phyloP scores from a whole-genome alignment of 75 land plant genomes.

The Selaginella tamariscina region DNA sequence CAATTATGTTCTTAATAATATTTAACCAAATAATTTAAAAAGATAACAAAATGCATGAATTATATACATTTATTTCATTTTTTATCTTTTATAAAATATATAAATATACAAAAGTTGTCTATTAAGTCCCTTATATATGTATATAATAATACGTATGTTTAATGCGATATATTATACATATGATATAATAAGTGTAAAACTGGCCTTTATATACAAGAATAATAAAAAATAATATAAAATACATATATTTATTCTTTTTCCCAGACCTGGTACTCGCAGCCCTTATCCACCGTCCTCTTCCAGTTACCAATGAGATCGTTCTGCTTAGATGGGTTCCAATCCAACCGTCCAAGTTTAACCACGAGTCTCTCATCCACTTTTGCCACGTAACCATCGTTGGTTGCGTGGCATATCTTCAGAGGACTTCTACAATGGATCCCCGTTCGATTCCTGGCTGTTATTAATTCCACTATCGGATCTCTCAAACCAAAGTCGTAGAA shows the following conservation, averaged over 20 bases:
- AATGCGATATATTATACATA: too few relatives aligned
- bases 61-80: too few relatives aligned
- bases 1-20: too few relatives aligned
- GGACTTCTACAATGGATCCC: conserved; percentile 62
- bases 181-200: too few relatives aligned
- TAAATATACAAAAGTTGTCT: too few relatives aligned
- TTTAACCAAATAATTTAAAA: too few relatives aligned
- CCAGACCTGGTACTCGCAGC: conserved; percentile 58
- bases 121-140: too few relatives aligned
- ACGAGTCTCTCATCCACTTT: conserved; percentile 38
- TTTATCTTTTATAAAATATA: too few relatives aligned
- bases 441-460: conserved; percentile 44
- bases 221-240: background rate
- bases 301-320: conserved; percentile 52
- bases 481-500: conserved; percentile 64
- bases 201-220: too few relatives aligned
- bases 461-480: conserved; percentile 49
- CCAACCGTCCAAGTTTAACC: conserved; percentile 54
- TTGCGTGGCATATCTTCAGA: conserved; percentile 54
- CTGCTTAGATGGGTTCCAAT: conserved; percentile 75
- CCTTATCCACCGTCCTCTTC: conserved; percentile 51
- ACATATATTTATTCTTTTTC: conserved; percentile 29
- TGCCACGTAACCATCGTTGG: conserved; percentile 59
- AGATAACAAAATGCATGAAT: too few relatives aligned
- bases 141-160: too few relatives aligned